phyloP scores from a whole-genome alignment of 108 stramenopile species.

The Fragilariopsis cylindrus region DNA sequence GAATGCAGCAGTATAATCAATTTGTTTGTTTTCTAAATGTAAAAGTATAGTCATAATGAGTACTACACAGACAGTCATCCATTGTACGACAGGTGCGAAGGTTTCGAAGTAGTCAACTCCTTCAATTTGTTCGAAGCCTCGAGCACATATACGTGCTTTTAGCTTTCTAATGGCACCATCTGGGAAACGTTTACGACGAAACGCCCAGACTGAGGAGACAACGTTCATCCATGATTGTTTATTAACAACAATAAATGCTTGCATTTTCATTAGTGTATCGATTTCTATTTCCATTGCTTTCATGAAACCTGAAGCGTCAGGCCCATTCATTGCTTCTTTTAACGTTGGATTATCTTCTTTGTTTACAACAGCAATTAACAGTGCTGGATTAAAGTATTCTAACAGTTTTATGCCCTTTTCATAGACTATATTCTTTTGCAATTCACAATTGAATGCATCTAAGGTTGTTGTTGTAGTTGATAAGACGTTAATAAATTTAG shows the following conservation, averaged over 20 bases:
- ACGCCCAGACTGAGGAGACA: constrained; percentile 22
- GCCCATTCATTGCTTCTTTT: background rate
- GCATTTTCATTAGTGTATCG: background rate
- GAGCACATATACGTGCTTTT: too few species aligned
- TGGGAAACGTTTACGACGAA: constrained; percentile 24
- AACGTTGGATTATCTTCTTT: constrained; percentile 11
- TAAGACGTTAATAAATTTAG: too few species aligned
- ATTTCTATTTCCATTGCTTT: constrained; percentile 1
- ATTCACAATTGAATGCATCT: background rate
- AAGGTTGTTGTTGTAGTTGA: too few species aligned
- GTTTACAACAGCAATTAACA: background rate
- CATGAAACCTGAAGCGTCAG: background rate
- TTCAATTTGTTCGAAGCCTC: background rate
- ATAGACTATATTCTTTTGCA: background rate
- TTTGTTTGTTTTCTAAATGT: background rate
- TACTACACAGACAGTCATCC: constrained; percentile 32
- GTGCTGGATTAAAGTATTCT: background rate
- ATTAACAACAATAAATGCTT: background rate
- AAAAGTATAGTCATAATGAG: constrained; percentile 13
- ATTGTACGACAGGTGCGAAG: constrained; percentile 44
- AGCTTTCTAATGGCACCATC: constrained; percentile 19
- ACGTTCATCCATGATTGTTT: background rate
- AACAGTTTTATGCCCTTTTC: background rate
- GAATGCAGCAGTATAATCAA: background rate
- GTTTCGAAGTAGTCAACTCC: constrained; percentile 43